Evolutionary conservation across 1,139 yeast genomes (phyloP), one percentile per base, ranked within the genome.

Genomic region (Yamadazyma pseudoaaseri): DNA sequence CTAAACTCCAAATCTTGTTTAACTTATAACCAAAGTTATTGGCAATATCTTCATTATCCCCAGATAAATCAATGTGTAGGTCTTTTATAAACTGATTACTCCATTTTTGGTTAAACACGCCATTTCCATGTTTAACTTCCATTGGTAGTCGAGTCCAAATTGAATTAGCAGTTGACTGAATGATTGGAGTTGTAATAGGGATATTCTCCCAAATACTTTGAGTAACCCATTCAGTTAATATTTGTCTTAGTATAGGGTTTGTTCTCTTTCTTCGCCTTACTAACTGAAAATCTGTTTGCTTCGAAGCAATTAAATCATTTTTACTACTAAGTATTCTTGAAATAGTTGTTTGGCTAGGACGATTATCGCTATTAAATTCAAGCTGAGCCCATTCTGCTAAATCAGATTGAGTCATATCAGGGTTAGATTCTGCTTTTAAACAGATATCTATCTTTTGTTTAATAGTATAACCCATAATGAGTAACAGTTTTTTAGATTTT

Each of bases 291-390:
- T 79, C 85, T 21, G 78, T 69, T 35, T 76, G 81, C 48, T 76
- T 78, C 26, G 76, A 58, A 3, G 82, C 74, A 42, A 79, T 72
- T 31, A 78, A 60, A 23, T 77, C 81, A 40, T 76, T 74, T 42
- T 77, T 79, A 37, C 75, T 72, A 28, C 80, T 72, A 39, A 80
- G 55, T 11, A 79, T 72, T 29, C 86, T 60, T 6, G 84, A 77
- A 4, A 80, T 79, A 2, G 86, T 80, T 0, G 86, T 81, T 47
- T 80, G 86, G 1, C 84, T 76, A 0, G 86, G 85, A 2, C 79
- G 71, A 42, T 63, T 74, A 1, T 60, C 52, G n/a, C 3, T 77
- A 58, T 27, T 73, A 74, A 49, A 76, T 76, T 23, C 75, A 20
- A 61, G 59, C 53, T 73, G 72, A 0, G 85, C 85, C 86, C 86